These are phyloP conservation scores for Candolleomyces aberdarensis DNA, from an alignment of 768 basidiomycete genomes.

Conservation along the genomic window DNA sequence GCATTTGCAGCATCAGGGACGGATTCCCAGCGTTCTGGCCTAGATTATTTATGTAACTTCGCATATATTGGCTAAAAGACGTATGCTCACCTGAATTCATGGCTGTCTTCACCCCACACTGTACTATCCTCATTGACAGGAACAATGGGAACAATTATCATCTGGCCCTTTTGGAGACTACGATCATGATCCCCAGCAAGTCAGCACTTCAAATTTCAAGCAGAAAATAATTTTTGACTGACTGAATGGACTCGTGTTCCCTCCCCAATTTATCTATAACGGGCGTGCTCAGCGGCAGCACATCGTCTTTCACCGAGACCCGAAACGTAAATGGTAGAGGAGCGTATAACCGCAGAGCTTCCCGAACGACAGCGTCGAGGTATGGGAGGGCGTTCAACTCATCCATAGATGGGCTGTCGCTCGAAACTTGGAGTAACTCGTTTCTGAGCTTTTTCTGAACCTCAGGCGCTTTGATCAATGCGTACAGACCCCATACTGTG, in stretches of 20 bases:
- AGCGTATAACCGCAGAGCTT: conserved; percentile 53
- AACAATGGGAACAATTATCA: conserved; percentile 45
- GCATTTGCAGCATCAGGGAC: conserved; percentile 38
- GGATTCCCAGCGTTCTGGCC: conserved; percentile 61
- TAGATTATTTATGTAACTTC: conserved; percentile 17
- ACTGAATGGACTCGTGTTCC: conserved; percentile 37
- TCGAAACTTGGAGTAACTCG: conserved; percentile 48
- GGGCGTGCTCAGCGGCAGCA: conserved; percentile 47
- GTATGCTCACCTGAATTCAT: conserved; percentile 48
- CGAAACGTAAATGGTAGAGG: conserved; percentile 46
- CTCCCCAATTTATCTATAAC: conserved; percentile 42
- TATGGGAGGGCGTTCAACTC: conserved; percentile 61
- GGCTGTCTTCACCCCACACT: conserved; percentile 62
- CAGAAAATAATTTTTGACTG: conserved; percentile 1
- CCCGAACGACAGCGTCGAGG: conserved; percentile 60
- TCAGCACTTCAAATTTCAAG: not conserved
- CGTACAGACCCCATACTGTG: conserved; percentile 57
- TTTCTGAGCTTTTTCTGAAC: conserved; percentile 54
- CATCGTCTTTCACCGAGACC: conserved; percentile 46
- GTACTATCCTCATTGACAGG: conserved; percentile 46
- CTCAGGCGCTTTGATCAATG: conserved; percentile 43
- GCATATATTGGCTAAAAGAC: not conserved
- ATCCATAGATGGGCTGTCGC: conserved; percentile 65
- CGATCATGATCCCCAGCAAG: no score
- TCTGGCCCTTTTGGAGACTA: conserved; percentile 41